phyloP scores from a whole-genome alignment of 2,329 filamentous ascomycete genomes.

The Alternaria hordeiaustralica region DNA sequence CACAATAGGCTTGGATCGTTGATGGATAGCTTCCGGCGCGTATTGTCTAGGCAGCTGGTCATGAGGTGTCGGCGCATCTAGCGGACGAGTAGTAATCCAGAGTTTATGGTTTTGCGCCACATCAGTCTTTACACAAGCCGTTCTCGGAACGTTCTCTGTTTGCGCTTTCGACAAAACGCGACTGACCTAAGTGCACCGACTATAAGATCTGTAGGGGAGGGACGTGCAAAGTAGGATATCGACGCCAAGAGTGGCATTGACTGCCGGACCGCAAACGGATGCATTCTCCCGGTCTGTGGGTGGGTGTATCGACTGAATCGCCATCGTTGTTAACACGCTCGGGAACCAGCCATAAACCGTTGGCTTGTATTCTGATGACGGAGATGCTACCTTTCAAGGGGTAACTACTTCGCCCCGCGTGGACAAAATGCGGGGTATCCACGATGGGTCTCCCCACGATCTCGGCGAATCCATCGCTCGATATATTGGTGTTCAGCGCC shows the following conservation, averaged over 20 bases:
- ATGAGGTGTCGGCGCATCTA: conserved; percentile 9
- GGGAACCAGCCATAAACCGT: conserved; percentile 15
- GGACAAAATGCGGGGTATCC: conserved; percentile 22
- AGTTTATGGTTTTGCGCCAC: background rate
- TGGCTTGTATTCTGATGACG: conserved; percentile 8
- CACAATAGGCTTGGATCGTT: conserved; percentile 3
- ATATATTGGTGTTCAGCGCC: background rate
- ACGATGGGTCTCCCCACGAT: conserved; percentile 6
- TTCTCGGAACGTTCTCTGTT: background rate
- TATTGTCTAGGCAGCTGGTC: conserved; percentile 6
- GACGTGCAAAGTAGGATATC: background rate
- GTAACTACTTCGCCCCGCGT: conserved; percentile 4
- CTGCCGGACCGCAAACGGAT: background rate
- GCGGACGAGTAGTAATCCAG: conserved; percentile 8
- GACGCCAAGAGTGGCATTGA: background rate
- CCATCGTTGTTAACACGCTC: background rate
- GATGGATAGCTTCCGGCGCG: conserved; percentile 12
- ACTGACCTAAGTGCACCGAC: background rate
- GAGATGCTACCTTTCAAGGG: conserved; percentile 18
- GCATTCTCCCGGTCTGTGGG: background rate
- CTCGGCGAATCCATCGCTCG: background rate
- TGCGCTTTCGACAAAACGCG: background rate
- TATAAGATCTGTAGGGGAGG: background rate
- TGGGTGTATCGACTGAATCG: conserved; percentile 1
- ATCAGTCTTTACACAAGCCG: background rate